Evolutionary conservation across 225 moss, liverwort and hornwort species (phyloP).

Genomic region (Anthoceros angustus): DNA sequence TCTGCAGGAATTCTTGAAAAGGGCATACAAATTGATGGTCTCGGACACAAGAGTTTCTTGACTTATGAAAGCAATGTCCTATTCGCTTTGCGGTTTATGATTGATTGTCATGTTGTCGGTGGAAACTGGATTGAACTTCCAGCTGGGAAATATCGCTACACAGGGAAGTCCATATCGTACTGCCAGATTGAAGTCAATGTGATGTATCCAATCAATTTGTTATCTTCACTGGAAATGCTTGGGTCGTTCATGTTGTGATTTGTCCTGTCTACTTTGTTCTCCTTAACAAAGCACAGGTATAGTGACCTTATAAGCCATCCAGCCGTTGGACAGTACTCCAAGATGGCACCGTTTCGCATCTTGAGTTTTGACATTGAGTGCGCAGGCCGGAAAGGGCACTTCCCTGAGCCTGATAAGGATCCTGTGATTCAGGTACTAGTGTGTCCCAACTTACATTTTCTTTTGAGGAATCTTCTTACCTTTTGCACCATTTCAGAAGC

Average conservation of each 20-base stretch:
- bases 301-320: constrained; percentile 62
- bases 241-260: background rate
- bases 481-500: no score
- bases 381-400: constrained; percentile 94
- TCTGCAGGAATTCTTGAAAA: constrained; percentile 74
- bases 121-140: constrained; percentile 96
- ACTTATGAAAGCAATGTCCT: constrained; percentile 97
- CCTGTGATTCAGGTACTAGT: constrained; percentile 79
- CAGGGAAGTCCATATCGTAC: constrained; percentile 42
- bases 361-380: constrained; percentile 98
- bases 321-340: constrained; percentile 68
- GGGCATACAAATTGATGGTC: constrained; percentile 72
- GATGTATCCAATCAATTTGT: constrained; percentile 41
- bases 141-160: constrained; percentile 39
- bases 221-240: no score
- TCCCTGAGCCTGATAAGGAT: constrained; percentile 96
- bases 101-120: constrained; percentile 81
- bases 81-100: constrained; percentile 97
- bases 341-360: constrained; percentile 98
- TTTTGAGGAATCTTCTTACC: no score
- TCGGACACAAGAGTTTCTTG: constrained; percentile 57
- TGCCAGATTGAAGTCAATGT: constrained; percentile 87
- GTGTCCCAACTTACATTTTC: background rate
- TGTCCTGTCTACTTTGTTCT: background rate
- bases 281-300: constrained; percentile 45